Percentiles rank a stretch among this genome's conserved stretches.
Evolutionary conservation across 257 asterid species (phyloP).

Genomic region (Rubia yunnanensis): DNA sequence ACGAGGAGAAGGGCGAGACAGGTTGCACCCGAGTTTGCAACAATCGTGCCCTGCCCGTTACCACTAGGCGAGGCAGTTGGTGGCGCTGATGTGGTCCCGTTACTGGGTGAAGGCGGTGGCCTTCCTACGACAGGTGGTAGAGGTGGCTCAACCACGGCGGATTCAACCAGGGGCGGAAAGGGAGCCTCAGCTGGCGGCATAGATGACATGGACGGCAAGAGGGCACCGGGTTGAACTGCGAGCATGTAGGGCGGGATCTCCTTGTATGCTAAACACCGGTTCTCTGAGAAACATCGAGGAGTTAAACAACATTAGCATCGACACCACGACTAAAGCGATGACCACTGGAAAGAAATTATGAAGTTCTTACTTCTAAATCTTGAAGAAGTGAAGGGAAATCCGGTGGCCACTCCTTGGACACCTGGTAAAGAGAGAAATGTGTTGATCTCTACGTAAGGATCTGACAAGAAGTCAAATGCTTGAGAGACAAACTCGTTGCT

Average conservation of each 20-base stretch:
- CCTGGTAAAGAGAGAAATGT: slow-evolving; percentile 14
- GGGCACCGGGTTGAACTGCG: slow-evolving; percentile 46
- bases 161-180: slow-evolving; percentile 39
- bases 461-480: slow-evolving; percentile 83
- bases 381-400: slow-evolving; percentile 63
- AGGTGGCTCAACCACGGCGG: slow-evolving; percentile 55
- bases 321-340: not conserved
- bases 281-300: slow-evolving; percentile 37
- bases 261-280: slow-evolving; percentile 55
- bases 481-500: slow-evolving; percentile 73
- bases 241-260: slow-evolving; percentile 45
- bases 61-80: slow-evolving; percentile 43
- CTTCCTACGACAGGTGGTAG: slow-evolving; percentile 47
- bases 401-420: slow-evolving; percentile 52
- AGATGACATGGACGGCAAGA: slow-evolving; percentile 25
- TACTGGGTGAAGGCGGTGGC: slow-evolving; percentile 18
- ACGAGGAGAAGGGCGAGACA: slow-evolving; percentile 38
- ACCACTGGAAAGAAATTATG: not conserved
- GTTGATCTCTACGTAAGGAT: slow-evolving; percentile 64
- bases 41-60: slow-evolving; percentile 43
- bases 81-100: slow-evolving; percentile 23
- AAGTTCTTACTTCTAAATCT: slow-evolving; percentile 62
- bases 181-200: slow-evolving; percentile 83
- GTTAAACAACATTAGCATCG: slow-evolving; percentile 1
- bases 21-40: slow-evolving; percentile 32